Percentiles rank a stretch among this genome's conserved stretches.
Conservation (phyloP, 495 filamentous ascomycete genomes). For the Penicillium paxilli region DNA sequence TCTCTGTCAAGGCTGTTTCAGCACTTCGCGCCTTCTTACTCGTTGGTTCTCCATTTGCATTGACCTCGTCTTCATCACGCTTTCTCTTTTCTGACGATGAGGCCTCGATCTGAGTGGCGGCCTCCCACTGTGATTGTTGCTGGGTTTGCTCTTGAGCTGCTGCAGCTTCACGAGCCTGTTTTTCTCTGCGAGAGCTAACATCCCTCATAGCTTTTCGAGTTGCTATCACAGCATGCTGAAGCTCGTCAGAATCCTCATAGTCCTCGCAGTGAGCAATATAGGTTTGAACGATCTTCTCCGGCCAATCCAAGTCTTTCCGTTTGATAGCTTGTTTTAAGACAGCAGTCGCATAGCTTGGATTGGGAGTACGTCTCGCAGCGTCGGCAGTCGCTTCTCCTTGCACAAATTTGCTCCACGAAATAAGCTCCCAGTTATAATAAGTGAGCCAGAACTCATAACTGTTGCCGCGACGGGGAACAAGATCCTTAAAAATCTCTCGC, state of each 20-base stretch:
- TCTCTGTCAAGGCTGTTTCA: constrained; percentile 27
- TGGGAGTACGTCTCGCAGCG: constrained; percentile 46
- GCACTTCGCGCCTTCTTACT: constrained; percentile 62
- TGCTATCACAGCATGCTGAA: constrained; percentile 68
- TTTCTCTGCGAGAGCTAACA: constrained; percentile 64
- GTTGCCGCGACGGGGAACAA: constrained; percentile 66
- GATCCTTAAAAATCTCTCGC: constrained; percentile 69
- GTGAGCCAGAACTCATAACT: constrained; percentile 91
- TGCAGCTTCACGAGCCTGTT: constrained; percentile 61
- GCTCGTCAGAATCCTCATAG: constrained; percentile 72
- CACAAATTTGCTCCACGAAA: constrained; percentile 60
- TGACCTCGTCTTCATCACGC: constrained; percentile 61
- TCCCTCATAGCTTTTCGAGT: constrained; percentile 64
- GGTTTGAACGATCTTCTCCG: constrained; percentile 81
- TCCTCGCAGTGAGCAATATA: constrained; percentile 85
- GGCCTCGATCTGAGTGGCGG: constrained; percentile 20
- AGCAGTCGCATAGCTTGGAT: constrained; percentile 65
- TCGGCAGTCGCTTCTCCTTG: constrained; percentile 48
- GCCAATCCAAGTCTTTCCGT: constrained; percentile 78
- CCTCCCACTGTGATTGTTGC: constrained; percentile 25
- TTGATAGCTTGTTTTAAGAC: constrained; percentile 74
- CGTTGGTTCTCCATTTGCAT: constrained; percentile 38
- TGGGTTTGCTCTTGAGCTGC: constrained; percentile 38
- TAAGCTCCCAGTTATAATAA: constrained; percentile 90
- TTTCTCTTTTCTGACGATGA: constrained; percentile 65